Evolutionary conservation across 176 grass and related monocot genomes (phyloP), one percentile per base, ranked within the genome.

Genomic region (Metroxylon sagu): DNA sequence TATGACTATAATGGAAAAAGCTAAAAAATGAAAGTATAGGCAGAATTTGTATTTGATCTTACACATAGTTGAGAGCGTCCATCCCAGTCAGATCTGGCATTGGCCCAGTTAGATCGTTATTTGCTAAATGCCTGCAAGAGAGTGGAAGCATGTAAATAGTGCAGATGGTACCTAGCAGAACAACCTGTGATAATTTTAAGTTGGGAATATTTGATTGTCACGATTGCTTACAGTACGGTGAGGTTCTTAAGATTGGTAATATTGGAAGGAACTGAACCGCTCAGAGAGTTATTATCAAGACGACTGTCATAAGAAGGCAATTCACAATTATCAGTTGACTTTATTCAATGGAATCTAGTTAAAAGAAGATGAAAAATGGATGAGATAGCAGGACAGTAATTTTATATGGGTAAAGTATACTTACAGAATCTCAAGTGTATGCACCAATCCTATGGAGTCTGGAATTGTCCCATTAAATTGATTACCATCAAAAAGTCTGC

Each of bases 101-200:
- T 70, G 18, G 12, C 28, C 85, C 89, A 8, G 0, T 50, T 19
- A 95, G 62, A 16, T 86, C 57, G 58, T 95, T 95, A 57, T 80
- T 73, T 69, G 85, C 89, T 50, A 89, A 65, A 61, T 85, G 85
- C 29, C 89, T 89, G 61, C 14, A 83, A 50, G 63, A 75, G 35
- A 60, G 62, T 26, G 70, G n/a, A 57, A 62, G 57, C 28, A 43
- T 10, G 29, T 66, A 21, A 73, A 29, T 28, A 68, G 64, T 43
- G 35, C 35, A 43, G 35, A 43, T 43, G 35, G 35, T 43, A 43
- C 31, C 19, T 51, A 78, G 3, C 17, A 29, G 14, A 12, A 50
- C 3, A n/a, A 14, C 21, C 26, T 17, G 4, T 28, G 18, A 64
- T 14, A 3, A 48, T 65, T 43, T 68, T 43, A 62, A 29, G 19